These are phyloP conservation scores for Vigna trinervia DNA, from an alignment of 306 rosid genomes.

Conservation along the genomic window DNA sequence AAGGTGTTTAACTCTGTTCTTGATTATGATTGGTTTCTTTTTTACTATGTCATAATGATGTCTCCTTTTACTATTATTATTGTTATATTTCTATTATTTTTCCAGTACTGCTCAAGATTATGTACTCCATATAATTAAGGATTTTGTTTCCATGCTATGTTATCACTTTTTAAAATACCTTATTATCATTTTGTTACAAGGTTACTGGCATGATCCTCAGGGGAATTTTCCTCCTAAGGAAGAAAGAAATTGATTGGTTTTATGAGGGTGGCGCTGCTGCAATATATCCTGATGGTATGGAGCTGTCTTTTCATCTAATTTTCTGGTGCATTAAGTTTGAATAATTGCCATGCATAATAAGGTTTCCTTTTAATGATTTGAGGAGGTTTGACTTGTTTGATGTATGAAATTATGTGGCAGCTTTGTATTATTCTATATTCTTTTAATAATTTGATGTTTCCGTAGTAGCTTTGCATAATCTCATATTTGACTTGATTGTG, in stretches of 20 bases:
- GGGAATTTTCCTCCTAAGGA: slow-evolving; percentile 90
- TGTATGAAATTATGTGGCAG: slow-evolving; percentile 26
- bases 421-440: slow-evolving; percentile 21
- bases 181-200: slow-evolving; percentile 55
- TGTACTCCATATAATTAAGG: slow-evolving; percentile 24
- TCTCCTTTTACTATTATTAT: background rate
- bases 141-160: slow-evolving; percentile 34
- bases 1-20: slow-evolving; percentile 61
- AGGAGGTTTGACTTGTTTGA: slow-evolving; percentile 18
- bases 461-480: slow-evolving; percentile 29
- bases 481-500: slow-evolving; percentile 33
- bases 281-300: slow-evolving; percentile 87
- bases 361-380: slow-evolving; percentile 13
- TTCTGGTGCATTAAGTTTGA: slow-evolving; percentile 30
- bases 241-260: slow-evolving; percentile 98
- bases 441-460: slow-evolving; percentile 1
- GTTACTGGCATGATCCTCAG: slow-evolving; percentile 88
- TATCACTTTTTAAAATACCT: slow-evolving; percentile 31
- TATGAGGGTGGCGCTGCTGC: slow-evolving; percentile 99
- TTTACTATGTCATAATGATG: background rate
- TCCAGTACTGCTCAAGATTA: slow-evolving; percentile 1
- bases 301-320: slow-evolving; percentile 24
- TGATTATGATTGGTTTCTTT: slow-evolving; percentile 31
- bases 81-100: background rate
- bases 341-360: slow-evolving; percentile 20